A percentile compares a stretch with the other conserved stretches of the same genome.
phyloP scores from a whole-genome alignment of 306 rosid genomes.

The Quercus berberidifolia region DNA sequence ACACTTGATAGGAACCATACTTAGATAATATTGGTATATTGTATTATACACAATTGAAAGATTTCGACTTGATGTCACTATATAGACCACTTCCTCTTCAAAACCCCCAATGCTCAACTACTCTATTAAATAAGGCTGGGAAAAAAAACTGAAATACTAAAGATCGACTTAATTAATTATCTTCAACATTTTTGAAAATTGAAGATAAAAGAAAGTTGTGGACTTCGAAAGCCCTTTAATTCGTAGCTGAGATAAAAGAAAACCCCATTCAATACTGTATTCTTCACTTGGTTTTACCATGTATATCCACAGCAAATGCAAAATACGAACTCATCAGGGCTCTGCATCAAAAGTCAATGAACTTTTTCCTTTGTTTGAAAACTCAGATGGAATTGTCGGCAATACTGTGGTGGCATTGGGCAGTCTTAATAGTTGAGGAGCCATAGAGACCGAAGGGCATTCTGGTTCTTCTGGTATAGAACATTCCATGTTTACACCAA shows the following conservation, averaged over 20 bases:
- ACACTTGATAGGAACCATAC: not conserved
- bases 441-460: constrained; percentile 20
- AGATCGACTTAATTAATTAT: too few species aligned
- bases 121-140: too few species aligned
- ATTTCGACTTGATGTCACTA: constrained; percentile 19
- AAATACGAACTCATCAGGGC: constrained; percentile 25
- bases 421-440: constrained; percentile 36
- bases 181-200: too few species aligned
- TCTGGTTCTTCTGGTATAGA: constrained; percentile 34
- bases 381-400: constrained; percentile 36
- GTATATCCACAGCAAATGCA: constrained; percentile 26
- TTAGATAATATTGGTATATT: constrained; percentile 18
- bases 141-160: too few species aligned
- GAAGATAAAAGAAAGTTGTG: not conserved
- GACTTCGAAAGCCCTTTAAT: constrained; percentile 23
- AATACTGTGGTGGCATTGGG: constrained; percentile 30
- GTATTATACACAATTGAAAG: constrained; percentile 50
- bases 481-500: constrained; percentile 89
- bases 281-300: constrained; percentile 26
- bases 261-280: constrained; percentile 1
- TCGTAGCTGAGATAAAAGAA: constrained; percentile 5
- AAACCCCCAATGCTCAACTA: constrained; percentile 34
- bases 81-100: constrained; percentile 12
- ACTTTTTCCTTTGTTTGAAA: constrained; percentile 48
- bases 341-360: constrained; percentile 52